A percentile compares a stretch with the other conserved stretches of the same genome.
phyloP scores from a whole-genome alignment of 2,329 filamentous ascomycete species.

The Botrytis porri region DNA sequence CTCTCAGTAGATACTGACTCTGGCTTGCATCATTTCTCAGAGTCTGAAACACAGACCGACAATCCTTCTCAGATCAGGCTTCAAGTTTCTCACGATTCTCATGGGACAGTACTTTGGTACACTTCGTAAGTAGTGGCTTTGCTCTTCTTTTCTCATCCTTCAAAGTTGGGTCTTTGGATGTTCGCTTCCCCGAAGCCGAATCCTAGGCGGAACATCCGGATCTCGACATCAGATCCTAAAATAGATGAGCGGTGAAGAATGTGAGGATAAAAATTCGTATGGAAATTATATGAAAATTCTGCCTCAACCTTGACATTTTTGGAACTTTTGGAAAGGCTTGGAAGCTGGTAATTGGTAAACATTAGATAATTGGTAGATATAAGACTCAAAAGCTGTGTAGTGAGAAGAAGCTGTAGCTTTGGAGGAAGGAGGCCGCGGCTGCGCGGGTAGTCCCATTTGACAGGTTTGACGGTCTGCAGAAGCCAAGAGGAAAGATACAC shows the following conservation, averaged over 20 bases:
- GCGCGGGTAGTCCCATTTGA: conserved; percentile 22
- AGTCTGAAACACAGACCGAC: conserved; percentile 4
- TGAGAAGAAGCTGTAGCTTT: conserved; percentile 2
- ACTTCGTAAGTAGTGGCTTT: conserved; percentile 6
- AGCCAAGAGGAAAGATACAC: not conserved
- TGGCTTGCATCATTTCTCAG: not conserved
- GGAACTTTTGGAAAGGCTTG: not conserved
- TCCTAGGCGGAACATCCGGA: conserved; percentile 8
- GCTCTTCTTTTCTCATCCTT: not conserved
- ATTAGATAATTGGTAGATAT: not conserved
- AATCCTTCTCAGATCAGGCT: conserved; percentile 15
- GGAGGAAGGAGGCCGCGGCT: conserved; percentile 5
- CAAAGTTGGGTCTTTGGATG: not conserved
- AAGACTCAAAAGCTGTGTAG: not conserved
- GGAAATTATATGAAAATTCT: conserved; percentile 2
- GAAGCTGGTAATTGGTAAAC: not conserved
- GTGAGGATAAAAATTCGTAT: not conserved
- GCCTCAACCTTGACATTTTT: conserved; percentile 4
- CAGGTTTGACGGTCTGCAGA: not conserved
- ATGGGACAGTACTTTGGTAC: not conserved
- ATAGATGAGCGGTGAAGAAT: conserved; percentile 17
- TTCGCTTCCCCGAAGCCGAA: conserved; percentile 13
- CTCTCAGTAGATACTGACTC: not conserved
- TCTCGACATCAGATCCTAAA: conserved; percentile 12
- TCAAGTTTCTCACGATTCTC: not conserved